Evolutionary conservation across 177 flowering plant species (phyloP), one percentile per base, ranked within the genome.

Genomic region (Vitis hybrid): DNA sequence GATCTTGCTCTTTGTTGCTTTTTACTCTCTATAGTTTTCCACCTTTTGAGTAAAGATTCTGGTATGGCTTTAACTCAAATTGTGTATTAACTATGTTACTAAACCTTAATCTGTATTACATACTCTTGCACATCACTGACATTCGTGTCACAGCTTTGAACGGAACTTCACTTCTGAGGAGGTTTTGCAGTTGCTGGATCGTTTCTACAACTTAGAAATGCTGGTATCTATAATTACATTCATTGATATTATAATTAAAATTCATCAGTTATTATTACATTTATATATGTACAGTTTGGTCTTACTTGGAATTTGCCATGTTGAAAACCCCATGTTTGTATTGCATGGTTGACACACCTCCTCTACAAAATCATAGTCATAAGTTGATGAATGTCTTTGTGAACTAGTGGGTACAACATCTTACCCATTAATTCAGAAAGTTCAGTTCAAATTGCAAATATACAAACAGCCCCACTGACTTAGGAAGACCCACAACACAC

Each of bases 161-260:
- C 82, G 95, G 9, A 79, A 80, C 9, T 95, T 95, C 83, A 82
- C 98, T 70, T 64, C 98, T 3, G 97, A 91, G 62, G 98, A 95
- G 79, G 91, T 95, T 76, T 73, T 93, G 79, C 97, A 91, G 81
- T 76, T 95, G 84, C 81, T 95, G 73, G 94, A 90, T 76, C 97
- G 95, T 56, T 95, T 95, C 84, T 95, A 87, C 83, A 91, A 95
- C 85, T 75, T 95, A 63, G 98, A 93, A 74, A 83, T 89, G 90
- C 86, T 95, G 97, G 99, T 95, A 89, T 57, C 66, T 52, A 49
- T 51, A 5, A 67, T 10, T 59, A 0, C 15, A 61, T 49, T 53
- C 15, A 39, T 10, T 58, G 18, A 62, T 33, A 14, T 39, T 16
- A n/a, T 29, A 15, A 16, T 39, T 61, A 31, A 15, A 31, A 31